Evolutionary conservation across 495 filamentous ascomycete genomes (phyloP).

Genomic region (Barbatosphaeria neglecta): DNA sequence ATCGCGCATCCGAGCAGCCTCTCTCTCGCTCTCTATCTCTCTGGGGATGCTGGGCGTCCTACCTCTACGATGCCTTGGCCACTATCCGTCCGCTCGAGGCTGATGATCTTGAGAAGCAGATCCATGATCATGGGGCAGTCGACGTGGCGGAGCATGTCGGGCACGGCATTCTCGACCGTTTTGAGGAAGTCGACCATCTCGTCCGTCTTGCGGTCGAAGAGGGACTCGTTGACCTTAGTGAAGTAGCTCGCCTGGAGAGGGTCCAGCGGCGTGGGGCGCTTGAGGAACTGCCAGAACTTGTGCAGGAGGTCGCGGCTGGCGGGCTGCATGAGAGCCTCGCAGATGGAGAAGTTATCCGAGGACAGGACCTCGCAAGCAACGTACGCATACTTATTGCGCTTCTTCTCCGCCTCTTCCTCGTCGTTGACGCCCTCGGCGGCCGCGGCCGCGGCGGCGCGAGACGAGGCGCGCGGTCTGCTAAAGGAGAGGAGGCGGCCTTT

Average conservation of each 20-base stretch:
- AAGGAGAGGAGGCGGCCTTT: conserved; percentile 38
- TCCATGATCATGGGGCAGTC: conserved; percentile 99
- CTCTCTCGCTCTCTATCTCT: conserved; percentile 2
- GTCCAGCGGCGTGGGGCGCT: conserved; percentile 68
- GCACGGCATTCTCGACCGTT: conserved; percentile 65
- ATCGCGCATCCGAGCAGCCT: conserved; percentile 12
- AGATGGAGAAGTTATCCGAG: conserved; percentile 92
- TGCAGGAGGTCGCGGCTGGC: conserved; percentile 56
- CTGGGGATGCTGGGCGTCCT: conserved; percentile 8
- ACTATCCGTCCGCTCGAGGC: conserved; percentile 82
- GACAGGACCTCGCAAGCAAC: conserved; percentile 87
- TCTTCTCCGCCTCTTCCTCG: conserved; percentile 70
- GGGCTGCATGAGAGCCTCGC: conserved; percentile 73
- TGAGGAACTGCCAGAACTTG: conserved; percentile 85
- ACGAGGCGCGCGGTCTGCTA: conserved; percentile 27
- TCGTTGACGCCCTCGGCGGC: conserved; percentile 25
- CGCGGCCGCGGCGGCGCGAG: conserved; percentile 23
- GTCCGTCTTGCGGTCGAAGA: conserved; percentile 94
- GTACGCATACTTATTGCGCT: conserved; percentile 80
- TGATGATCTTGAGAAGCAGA: conserved; percentile 92
- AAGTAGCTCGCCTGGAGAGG: conserved; percentile 93
- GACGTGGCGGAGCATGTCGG: conserved; percentile 82
- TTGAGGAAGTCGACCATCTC: conserved; percentile 89
- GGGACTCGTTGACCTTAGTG: conserved; percentile 92
- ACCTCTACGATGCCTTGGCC: conserved; percentile 93